These are phyloP conservation scores for Abortiporus biennis DNA, from an alignment of 1,284 basidiomycete genomes.

Conservation along the genomic window DNA sequence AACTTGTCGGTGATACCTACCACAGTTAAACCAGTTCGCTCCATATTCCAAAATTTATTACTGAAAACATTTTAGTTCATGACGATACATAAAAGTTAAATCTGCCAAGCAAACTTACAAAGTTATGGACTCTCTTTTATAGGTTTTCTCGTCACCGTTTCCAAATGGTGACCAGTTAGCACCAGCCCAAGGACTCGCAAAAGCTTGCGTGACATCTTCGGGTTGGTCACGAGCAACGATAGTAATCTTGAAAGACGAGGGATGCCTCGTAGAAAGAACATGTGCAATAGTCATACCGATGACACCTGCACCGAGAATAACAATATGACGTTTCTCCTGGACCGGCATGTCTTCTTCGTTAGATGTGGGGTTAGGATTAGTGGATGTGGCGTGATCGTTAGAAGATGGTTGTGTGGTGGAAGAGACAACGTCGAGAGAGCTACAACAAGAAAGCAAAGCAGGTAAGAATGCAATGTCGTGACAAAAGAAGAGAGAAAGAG, in stretches of 20 bases:
- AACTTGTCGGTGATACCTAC: constrained; percentile 22
- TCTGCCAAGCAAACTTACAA: constrained; percentile 31
- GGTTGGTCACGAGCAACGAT: constrained; percentile 66
- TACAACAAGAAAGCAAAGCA: too few relatives aligned
- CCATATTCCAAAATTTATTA: constrained; percentile 43
- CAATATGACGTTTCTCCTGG: constrained; percentile 20
- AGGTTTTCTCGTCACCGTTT: constrained; percentile 27
- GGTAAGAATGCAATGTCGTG: too few relatives aligned
- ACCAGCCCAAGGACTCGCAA: constrained; percentile 70
- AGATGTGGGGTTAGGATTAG: neutral
- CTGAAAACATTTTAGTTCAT: constrained; percentile 19
- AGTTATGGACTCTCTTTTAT: constrained; percentile 35
- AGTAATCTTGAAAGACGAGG: constrained; percentile 37
- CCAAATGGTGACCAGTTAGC: constrained; percentile 61
- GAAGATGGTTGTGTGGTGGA: neutral
- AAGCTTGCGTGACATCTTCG: constrained; percentile 52
- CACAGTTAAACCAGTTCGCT: constrained; percentile 39
- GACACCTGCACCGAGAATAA: constrained; percentile 50
- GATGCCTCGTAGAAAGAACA: constrained; percentile 23
- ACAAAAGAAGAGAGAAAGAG: too few relatives aligned
- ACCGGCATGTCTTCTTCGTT: too few relatives aligned
- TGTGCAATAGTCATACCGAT: constrained; percentile 41
- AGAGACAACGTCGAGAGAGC: too few relatives aligned
- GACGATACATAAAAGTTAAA: neutral
- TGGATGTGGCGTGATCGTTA: neutral